These are phyloP conservation scores for Hypoxylon sp. DNA, from an alignment of 2,329 filamentous ascomycete genomes.

Conservation along the genomic window DNA sequence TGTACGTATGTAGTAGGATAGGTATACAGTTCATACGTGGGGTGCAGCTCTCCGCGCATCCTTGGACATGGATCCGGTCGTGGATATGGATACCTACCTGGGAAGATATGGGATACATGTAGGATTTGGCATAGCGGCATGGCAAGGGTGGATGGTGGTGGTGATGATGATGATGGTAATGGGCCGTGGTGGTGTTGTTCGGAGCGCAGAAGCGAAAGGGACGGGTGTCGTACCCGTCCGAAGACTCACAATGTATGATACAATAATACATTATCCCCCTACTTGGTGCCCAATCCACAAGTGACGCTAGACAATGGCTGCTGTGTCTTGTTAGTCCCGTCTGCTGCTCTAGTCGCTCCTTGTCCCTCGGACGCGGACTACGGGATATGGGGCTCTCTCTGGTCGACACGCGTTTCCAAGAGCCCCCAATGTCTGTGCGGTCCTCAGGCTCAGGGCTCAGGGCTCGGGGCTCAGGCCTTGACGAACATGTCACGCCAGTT, in stretches of 20 bases:
- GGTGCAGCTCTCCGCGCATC: conserved; percentile 18
- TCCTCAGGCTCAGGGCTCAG: conserved; percentile 28
- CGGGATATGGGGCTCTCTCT: too few species aligned
- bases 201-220: background rate
- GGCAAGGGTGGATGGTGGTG: conserved; percentile 11
- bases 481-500: conserved; percentile 30
- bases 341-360: conserved; percentile 26
- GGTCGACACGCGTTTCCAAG: conserved; percentile 36
- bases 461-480: conserved; percentile 36
- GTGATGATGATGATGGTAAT: conserved; percentile 1
- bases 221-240: background rate
- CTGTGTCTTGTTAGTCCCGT: background rate
- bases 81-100: background rate
- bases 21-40: background rate
- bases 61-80: conserved; percentile 16
- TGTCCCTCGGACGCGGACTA: conserved; percentile 41
- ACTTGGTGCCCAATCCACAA: background rate
- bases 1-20: conserved; percentile 9
- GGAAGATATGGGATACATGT: too few species aligned
- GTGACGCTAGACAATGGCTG: conserved; percentile 8
- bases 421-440: conserved; percentile 45
- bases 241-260: background rate
- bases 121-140: conserved; percentile 22
- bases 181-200: conserved; percentile 6
- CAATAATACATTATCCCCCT: background rate